Conservation (phyloP, 2,329 filamentous ascomycete species). For the Fusarium ramigenum region DNA sequence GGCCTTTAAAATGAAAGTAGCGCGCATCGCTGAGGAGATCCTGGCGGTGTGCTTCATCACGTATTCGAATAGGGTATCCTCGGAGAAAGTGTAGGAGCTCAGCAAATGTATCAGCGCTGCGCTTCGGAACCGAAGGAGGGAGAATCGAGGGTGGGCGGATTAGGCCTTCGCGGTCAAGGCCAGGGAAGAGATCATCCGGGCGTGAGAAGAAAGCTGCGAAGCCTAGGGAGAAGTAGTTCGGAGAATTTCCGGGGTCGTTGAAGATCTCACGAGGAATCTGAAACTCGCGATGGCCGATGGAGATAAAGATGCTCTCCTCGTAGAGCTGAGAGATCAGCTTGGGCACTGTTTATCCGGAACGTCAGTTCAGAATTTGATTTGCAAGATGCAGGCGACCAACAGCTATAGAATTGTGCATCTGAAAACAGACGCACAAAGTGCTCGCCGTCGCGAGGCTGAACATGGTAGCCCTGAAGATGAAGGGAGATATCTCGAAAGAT, state of each 20-base stretch:
- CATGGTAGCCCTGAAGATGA: conserved; percentile 92
- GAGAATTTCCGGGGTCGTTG: conserved; percentile 84
- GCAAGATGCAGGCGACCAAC: conserved; percentile 59
- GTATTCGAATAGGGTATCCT: conserved; percentile 83
- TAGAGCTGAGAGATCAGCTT: conserved; percentile 90
- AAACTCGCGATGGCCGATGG: conserved; percentile 87
- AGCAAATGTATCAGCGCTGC: conserved; percentile 83
- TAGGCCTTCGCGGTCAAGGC: conserved; percentile 79
- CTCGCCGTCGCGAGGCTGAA: conserved; percentile 80
- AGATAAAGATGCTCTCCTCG: conserved; percentile 90
- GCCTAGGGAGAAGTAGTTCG: conserved; percentile 94
- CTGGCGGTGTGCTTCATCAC: conserved; percentile 77
- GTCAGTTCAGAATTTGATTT: background rate
- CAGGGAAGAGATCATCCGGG: conserved; percentile 84
- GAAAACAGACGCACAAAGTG: conserved; percentile 94
- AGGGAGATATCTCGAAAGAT: conserved; percentile 91
- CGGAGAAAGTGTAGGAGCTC: conserved; percentile 84
- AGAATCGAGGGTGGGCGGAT: conserved; percentile 87
- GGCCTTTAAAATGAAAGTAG: conserved; percentile 91
- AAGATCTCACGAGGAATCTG: conserved; percentile 91
- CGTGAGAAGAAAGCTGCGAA: conserved; percentile 88
- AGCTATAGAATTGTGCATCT: conserved; percentile 92
- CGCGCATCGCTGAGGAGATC: conserved; percentile 85
- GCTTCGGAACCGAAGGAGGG: conserved; percentile 82
- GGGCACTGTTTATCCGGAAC: conserved; percentile 67